Base-by-base conservation (phyloP, 2,329 filamentous ascomycete genomes). In the Fusarium tupiense region DNA sequence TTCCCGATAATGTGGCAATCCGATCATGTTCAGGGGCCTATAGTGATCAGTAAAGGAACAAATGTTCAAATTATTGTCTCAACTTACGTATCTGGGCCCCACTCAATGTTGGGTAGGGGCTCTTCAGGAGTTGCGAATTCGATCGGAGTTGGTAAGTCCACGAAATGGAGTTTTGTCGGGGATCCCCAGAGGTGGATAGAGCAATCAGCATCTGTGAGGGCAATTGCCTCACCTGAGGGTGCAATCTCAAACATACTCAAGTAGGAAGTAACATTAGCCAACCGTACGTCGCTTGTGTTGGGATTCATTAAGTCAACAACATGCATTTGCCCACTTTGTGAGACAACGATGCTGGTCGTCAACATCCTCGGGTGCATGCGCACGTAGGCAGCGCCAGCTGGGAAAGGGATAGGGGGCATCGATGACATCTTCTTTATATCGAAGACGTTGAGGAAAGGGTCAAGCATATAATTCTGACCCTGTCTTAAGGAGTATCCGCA, bases 281-380 rank as follows among this genome's bases (percentile, higher is more conserved):
- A 95, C 58, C 93, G 90, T 59, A 98, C 90, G 76, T 93, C 95
- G 80, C 94, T 94, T 26, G 94, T 92, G 79, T 97, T 95, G 0
- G 94, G 94, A 72, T 98, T 98, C 90, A 97, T 94, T 10, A 99
- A 89, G 82, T 99, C 96, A 58, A 98, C 94, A 20, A 98, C 93
- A 81, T 99, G 96, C 82, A 99, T 93, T 82, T 98, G 95, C 3
- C 97, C 96, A 49, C 91, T 93, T 79, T 97, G 94, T 6, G 96
- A 98, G 35, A 95, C 92, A 57, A 99, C 94, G 69, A 99, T 95
- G 78, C 94, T 96, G 0, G 97, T 98, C 1, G 96, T 98, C 26
- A 95, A 92, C 89, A 99, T 93, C 77, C 95, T 92, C 3, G 97
- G 96, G 81, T 99, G 96, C 93, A 99, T 96, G 67, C 96, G 92